phyloP scores from a whole-genome alignment of 2,329 filamentous ascomycete species.

The Colletotrichum sojae region DNA sequence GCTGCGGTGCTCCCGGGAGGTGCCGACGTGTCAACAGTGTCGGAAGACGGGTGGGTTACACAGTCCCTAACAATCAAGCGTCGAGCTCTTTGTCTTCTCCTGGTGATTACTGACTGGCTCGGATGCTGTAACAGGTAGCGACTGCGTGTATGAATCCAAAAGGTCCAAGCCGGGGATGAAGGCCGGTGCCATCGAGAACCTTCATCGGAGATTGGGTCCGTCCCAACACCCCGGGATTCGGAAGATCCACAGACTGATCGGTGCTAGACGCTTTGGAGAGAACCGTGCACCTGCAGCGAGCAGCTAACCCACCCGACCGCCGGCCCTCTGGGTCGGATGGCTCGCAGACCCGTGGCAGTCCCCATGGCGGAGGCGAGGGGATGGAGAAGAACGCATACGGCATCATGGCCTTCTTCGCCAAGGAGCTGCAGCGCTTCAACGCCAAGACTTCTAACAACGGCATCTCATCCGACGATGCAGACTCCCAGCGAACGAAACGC shows the following conservation, averaged over 20 bases:
- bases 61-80: too few species aligned
- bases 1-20: constrained; percentile 30
- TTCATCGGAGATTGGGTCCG: constrained; percentile 52
- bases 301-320: neutral
- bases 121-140: constrained; percentile 24
- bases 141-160: constrained; percentile 51
- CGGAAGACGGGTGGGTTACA: constrained; percentile 33
- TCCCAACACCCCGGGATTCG: too few species aligned
- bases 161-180: constrained; percentile 55
- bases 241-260: too few species aligned
- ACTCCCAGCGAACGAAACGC: neutral
- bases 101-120: neutral
- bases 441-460: neutral
- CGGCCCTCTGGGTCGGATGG: neutral
- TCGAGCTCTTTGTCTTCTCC: neutral
- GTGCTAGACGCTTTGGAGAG: constrained; percentile 41
- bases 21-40: constrained; percentile 33
- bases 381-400: constrained; percentile 31
- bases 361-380: neutral
- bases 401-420: constrained; percentile 35
- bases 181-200: constrained; percentile 52
- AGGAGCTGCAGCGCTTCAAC: constrained; percentile 31
- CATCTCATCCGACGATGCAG: neutral
- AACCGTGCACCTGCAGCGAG: constrained; percentile 17
- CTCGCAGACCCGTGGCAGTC: neutral